A percentile compares a stretch with the other conserved stretches of the same genome.
These are phyloP conservation scores for Komagataella pseudopastoris DNA, from an alignment of 805 yeast species.

Conservation along the genomic window DNA sequence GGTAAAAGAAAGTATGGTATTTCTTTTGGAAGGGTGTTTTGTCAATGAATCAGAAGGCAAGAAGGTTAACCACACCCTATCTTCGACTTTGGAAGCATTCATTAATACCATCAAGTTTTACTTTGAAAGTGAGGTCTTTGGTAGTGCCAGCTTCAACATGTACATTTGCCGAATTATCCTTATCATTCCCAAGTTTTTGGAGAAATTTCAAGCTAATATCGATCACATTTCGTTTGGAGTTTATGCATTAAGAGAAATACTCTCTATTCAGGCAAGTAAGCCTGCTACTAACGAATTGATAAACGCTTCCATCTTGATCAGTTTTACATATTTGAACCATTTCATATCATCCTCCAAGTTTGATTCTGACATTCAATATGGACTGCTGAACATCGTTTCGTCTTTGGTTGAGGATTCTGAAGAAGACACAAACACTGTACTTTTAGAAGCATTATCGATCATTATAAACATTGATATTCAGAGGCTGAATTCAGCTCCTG, in stretches of 20 bases:
- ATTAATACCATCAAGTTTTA: not conserved
- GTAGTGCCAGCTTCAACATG: conserved; percentile 12
- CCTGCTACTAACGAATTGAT: conserved; percentile 10
- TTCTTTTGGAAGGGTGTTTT: conserved; percentile 25
- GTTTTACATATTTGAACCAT: conserved; percentile 32
- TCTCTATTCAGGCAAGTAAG: conserved; percentile 6
- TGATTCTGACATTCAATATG: conserved; percentile 12
- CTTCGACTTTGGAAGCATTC: not conserved
- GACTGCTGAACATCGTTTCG: conserved; percentile 21
- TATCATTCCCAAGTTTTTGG: conserved; percentile 41
- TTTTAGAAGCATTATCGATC: conserved; percentile 56
- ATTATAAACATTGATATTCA: conserved; percentile 35
- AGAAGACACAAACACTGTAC: conserved; percentile 67
- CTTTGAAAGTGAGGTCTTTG: not conserved
- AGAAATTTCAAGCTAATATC: conserved; percentile 26
- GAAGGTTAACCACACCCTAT: conserved; percentile 1
- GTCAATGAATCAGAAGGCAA: conserved; percentile 20
- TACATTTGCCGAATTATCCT: conserved; percentile 36
- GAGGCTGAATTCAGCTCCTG: conserved; percentile 13
- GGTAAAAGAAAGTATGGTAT: conserved; percentile 25
- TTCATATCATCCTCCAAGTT: conserved; percentile 11
- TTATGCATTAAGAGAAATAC: conserved; percentile 11
- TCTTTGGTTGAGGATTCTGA: conserved; percentile 46
- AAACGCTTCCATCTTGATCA: conserved; percentile 26
- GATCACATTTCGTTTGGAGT: conserved; percentile 12